phyloP scores from a whole-genome alignment of 805 yeast species.

The Peterozyma xylosa region DNA sequence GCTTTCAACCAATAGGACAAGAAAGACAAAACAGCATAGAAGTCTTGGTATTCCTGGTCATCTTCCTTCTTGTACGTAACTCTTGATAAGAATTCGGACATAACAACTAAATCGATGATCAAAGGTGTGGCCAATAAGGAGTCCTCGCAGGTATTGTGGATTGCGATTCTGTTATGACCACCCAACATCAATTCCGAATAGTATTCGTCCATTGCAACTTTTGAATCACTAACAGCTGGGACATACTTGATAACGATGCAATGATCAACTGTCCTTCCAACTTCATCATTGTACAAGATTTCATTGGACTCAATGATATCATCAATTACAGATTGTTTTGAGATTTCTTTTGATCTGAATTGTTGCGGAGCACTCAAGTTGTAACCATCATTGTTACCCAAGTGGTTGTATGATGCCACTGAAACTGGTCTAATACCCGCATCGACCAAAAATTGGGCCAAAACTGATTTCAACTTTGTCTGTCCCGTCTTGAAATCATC shows the following conservation, averaged over 20 bases:
- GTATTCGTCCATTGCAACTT: conserved; percentile 98
- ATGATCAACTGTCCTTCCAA: conserved; percentile 79
- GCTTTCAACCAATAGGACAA: conserved; percentile 96
- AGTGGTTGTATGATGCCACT: conserved; percentile 91
- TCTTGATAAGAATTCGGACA: conserved; percentile 86
- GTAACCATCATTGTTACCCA: conserved; percentile 95
- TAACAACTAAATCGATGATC: conserved; percentile 83
- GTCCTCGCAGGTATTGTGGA: conserved; percentile 95
- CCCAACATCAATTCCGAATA: conserved; percentile 96
- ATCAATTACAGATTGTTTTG: conserved; percentile 88
- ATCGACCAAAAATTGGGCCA: conserved; percentile 92
- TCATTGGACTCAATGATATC: conserved; percentile 87
- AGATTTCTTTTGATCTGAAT: conserved; percentile 92
- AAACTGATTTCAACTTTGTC: conserved; percentile 91
- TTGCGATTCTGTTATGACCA: conserved; percentile 90
- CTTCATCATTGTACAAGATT: conserved; percentile 73
- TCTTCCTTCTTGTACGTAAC: conserved; percentile 64
- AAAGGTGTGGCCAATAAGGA: conserved; percentile 91
- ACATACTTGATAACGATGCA: conserved; percentile 92
- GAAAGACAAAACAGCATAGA: conserved; percentile 82
- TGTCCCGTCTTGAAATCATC: conserved; percentile 97
- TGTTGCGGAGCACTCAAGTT: conserved; percentile 88
- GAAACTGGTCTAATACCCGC: conserved; percentile 96
- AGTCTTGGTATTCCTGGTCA: conserved; percentile 45
- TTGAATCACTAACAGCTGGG: conserved; percentile 92